Base-by-base conservation (phyloP, 2,329 filamentous ascomycete genomes). In the Penicillium sp. region DNA sequence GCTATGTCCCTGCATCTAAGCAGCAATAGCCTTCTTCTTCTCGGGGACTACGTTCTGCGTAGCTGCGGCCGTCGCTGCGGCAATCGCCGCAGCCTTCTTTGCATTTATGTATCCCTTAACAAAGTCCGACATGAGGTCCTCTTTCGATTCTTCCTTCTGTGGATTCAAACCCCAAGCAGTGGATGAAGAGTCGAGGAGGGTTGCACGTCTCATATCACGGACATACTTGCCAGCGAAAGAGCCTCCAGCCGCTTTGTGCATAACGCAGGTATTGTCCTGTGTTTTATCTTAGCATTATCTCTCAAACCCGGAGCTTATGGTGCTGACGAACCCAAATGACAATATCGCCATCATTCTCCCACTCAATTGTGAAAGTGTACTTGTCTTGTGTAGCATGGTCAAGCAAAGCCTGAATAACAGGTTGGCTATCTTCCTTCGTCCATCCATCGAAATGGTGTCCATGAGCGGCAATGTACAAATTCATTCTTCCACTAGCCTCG, bases 221-320 rank as follows among this genome's bases (percentile, higher is more conserved):
- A 37, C 26, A 27, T 49, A 55, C 24, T 49, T 49, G 5, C 46
- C 45, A 4, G 31, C 24, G 33, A 31, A 55, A 7, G 45, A 22
- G 13, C 52, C 45, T 13, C 46, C 52, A 11, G 7, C 11, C 5
- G 52, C 31, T 13, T 35, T 31, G 29, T 55, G 52, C 46, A 55
- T 48, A 4, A 49, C 46, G 19, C 33, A 55, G 4, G 45, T 55
- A 22, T 55, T 55, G 27, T 55, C 52, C 52, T 51, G n/a, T 43
- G 5, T 47, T 45, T 39, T 1, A 39, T 19, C 5, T 39, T 39
- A 39, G 35, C 16, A 29, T n/a, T 19, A 21, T 47, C 8, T 11
- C n/a, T 7, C 16, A 39, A 10, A 0, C 19, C n/a, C 3, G 35
- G 29, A 13, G 8, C 9, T 11, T 31, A 14, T 14, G 19, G 3